Percentiles rank a stretch among this genome's conserved stretches.
phyloP scores from a whole-genome alignment of 371 early-diverging fungal species.

The Rhizopus sp. region DNA sequence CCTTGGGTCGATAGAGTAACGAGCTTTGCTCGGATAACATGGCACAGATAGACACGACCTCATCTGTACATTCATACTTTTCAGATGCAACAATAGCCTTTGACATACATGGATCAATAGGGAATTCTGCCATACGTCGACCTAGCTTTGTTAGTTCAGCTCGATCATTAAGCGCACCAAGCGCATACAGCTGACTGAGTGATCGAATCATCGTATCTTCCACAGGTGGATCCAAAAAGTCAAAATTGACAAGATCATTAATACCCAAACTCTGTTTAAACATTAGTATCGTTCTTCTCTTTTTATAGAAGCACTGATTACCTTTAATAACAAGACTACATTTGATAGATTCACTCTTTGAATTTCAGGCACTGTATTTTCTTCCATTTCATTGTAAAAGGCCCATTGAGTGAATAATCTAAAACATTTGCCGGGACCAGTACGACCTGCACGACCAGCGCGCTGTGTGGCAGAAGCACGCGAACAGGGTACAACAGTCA shows the following conservation, averaged over 20 bases:
- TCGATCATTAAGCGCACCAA: conserved; percentile 93
- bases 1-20: conserved; percentile 93
- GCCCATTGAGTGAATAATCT: conserved; percentile 97
- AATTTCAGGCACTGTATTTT: conserved; percentile 95
- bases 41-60: conserved; percentile 82
- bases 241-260: conserved; percentile 94
- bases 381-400: conserved; percentile 92
- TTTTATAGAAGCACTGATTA: conserved; percentile 23
- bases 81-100: conserved; percentile 92
- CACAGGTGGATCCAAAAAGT: conserved; percentile 98
- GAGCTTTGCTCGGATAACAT: conserved; percentile 95
- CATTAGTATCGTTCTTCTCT: conserved; percentile 1
- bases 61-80: conserved; percentile 92
- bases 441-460: conserved; percentile 97
- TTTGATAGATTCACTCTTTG: conserved; percentile 91
- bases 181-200: conserved; percentile 91
- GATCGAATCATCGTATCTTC: conserved; percentile 92
- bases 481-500: conserved; percentile 93
- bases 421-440: conserved; percentile 98
- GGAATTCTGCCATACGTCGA: conserved; percentile 98
- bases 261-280: conserved; percentile 82
- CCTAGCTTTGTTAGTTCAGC: conserved; percentile 97
- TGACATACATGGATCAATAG: conserved; percentile 95
- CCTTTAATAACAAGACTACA: conserved; percentile 90
- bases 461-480: conserved; percentile 98